Evolutionary conservation across 2,329 filamentous ascomycete species (phyloP).

Genomic region (Daldinia sp.): DNA sequence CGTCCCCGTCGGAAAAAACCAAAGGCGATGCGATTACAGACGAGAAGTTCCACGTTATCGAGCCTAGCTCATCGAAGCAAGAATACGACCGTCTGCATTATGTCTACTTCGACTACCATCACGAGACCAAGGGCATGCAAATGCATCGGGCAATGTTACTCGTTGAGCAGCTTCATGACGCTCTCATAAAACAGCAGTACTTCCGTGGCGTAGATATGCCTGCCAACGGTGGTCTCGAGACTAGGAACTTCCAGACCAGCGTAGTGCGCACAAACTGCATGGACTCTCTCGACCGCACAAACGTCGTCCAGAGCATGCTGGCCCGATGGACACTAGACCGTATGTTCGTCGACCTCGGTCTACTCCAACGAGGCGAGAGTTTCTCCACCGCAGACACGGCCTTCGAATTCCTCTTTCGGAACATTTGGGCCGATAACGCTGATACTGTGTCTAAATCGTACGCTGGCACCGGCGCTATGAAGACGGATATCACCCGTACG

Average conservation of each 20-base stretch:
- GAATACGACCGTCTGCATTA: constrained; percentile 90
- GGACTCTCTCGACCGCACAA: constrained; percentile 98
- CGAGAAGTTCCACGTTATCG: constrained; percentile 84
- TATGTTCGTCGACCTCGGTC: constrained; percentile 84
- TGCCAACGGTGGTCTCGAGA: constrained; percentile 78
- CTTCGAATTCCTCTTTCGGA: constrained; percentile 93
- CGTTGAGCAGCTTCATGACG: constrained; percentile 80
- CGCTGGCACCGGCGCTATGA: constrained; percentile 94
- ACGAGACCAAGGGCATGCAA: constrained; percentile 92
- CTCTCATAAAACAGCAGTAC: constrained; percentile 82
- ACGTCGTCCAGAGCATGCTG: constrained; percentile 97
- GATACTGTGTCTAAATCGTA: constrained; percentile 93
- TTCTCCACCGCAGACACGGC: constrained; percentile 78
- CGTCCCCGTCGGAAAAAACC: constrained; percentile 70
- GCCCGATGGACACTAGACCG: constrained; percentile 88
- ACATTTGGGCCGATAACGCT: constrained; percentile 98
- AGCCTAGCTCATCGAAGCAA: constrained; percentile 64
- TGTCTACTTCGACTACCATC: constrained; percentile 98
- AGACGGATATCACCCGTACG: constrained; percentile 97
- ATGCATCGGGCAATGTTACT: constrained; percentile 92
- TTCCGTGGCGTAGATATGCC: constrained; percentile 92
- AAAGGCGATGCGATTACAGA: constrained; percentile 72
- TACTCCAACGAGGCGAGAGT: constrained; percentile 77
- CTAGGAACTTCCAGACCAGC: constrained; percentile 81
- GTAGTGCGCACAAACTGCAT: constrained; percentile 99